Base-by-base conservation (phyloP, 345 rosid genomes). In the Heritiera littoralis region DNA sequence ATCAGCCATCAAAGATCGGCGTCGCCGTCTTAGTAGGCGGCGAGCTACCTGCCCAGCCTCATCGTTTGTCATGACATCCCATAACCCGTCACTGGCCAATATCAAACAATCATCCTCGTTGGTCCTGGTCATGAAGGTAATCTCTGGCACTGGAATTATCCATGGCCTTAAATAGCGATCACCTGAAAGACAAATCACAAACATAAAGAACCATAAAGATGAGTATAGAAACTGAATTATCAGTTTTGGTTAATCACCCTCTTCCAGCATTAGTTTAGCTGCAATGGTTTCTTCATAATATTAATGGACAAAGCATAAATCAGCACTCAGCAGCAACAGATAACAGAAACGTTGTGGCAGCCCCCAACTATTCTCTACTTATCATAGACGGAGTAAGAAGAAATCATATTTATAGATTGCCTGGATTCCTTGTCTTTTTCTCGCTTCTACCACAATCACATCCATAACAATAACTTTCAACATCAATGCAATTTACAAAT, bases 21-120 rank as follows among this genome's bases (percentile, higher is more conserved):
- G 84, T 38, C 83, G n/a, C 66, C 89, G 78, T 51, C 88, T 87
- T 63, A 91, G 64, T 1, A 88, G 59, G 63, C 84, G 86, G 70
- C 90, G 85, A 77, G 90, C 92, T 20, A 88, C 81, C 38, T 81
- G 89, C 4, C 94, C 90, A 1, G 81, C 92, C 76, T 89, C 91
- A 66, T 89, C 89, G 18, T 80, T 91, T 65, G 88, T 82, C 88
- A 91, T 87, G 23, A 91, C 92, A 74, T 89, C 94, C 94, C 92
- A 91, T 4, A 91, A 86, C 20, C 94, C 94, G 43, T 91, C 94
- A 58, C 89, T 91, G 15, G 90, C 94, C 72, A 89, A 64, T 61
- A 91, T 84, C 83, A 91, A 82, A 80, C 89, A 89, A 78, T 89
- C 90, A n/a, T 91, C 94, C 14, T 91, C 92, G 5, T 86, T 89